phyloP scores from a whole-genome alignment of 331 rosid genomes.

The Saraca asoca region DNA sequence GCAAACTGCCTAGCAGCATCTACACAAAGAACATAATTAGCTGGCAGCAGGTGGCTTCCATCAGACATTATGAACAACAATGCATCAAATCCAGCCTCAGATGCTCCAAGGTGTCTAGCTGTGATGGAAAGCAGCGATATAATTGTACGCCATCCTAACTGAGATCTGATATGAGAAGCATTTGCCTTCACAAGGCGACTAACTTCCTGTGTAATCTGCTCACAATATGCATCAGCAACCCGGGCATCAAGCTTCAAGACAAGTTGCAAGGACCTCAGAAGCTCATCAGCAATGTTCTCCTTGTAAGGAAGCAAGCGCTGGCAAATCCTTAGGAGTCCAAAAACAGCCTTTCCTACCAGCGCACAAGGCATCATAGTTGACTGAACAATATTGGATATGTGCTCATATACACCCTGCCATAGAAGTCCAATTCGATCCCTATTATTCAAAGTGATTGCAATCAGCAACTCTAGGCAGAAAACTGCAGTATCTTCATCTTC shows the following conservation, averaged over 20 bases:
- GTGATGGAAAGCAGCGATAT: conserved; percentile 71
- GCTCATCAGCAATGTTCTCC: conserved; percentile 87
- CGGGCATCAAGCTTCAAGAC: conserved; percentile 89
- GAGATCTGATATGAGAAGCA: conserved; percentile 85
- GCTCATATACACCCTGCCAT: conserved; percentile 91
- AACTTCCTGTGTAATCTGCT: conserved; percentile 84
- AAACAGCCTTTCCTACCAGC: conserved; percentile 82
- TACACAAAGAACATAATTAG: conserved; percentile 67
- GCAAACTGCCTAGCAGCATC: conserved; percentile 87
- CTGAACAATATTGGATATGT: conserved; percentile 75
- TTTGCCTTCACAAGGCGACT: conserved; percentile 77
- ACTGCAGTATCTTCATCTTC: conserved; percentile 85
- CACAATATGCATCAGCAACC: conserved; percentile 85
- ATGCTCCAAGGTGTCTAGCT: conserved; percentile 79
- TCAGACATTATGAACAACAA: conserved; percentile 72
- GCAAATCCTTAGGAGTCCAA: conserved; percentile 81
- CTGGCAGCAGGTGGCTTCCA: conserved; percentile 74
- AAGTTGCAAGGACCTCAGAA: conserved; percentile 83
- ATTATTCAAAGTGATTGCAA: conserved; percentile 81
- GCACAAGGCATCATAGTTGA: conserved; percentile 74
- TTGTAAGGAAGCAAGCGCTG: conserved; percentile 93
- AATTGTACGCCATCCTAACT: conserved; percentile 78
- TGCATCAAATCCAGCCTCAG: conserved; percentile 83
- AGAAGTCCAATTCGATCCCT: conserved; percentile 86
- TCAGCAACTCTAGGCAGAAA: conserved; percentile 82